Evolutionary conservation across 148 eudicot genomes (phyloP).

Genomic region (Camellia sinensis): DNA sequence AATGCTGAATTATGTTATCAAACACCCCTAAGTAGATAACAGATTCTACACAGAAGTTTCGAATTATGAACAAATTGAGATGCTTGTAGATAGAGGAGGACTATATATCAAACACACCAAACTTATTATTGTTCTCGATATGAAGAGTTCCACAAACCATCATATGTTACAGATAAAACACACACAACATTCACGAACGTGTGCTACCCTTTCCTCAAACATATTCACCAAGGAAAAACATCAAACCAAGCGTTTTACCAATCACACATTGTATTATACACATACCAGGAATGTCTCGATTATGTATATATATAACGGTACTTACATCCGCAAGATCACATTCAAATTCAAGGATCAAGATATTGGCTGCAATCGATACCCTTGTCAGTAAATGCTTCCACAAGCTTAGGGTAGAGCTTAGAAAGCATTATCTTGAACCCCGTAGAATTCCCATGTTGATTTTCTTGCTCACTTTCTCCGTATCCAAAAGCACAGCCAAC

Average conservation of each 20-base stretch:
- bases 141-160: constrained; percentile 8
- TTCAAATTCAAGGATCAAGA: constrained; percentile 23
- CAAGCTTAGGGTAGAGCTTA: constrained; percentile 79
- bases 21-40: too few species aligned
- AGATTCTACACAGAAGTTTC: too few species aligned
- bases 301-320: not conserved
- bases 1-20: too few species aligned
- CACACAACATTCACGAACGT: not conserved
- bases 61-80: too few species aligned
- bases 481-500: constrained; percentile 44
- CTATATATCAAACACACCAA: not conserved
- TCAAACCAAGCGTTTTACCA: constrained; percentile 1
- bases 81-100: not conserved
- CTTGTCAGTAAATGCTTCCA: constrained; percentile 65
- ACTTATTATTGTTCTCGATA: not conserved
- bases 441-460: constrained; percentile 50
- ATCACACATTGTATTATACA: not conserved
- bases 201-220: not conserved
- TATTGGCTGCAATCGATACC: constrained; percentile 57
- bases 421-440: constrained; percentile 98
- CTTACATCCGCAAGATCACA: not conserved
- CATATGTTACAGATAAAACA: constrained; percentile 1
- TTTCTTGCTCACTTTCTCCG: constrained; percentile 21
- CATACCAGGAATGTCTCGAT: constrained; percentile 2
- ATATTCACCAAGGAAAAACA: not conserved